Evolutionary conservation across 768 basidiomycete species (phyloP).

Genomic region (Filobasidium wieringae): DNA sequence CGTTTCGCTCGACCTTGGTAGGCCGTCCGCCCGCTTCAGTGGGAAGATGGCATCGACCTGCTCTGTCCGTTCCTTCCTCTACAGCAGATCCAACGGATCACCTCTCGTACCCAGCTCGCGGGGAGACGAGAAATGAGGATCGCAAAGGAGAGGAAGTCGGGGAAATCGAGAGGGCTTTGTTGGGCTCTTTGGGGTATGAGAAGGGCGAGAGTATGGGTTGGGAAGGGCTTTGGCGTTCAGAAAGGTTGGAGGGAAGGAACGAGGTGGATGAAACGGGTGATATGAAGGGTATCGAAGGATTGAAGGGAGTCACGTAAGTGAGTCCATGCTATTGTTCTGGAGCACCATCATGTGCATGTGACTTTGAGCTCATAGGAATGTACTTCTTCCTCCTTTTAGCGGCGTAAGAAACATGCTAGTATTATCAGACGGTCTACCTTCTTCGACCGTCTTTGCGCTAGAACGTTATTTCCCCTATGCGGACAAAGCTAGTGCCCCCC

Average conservation of each 20-base stretch:
- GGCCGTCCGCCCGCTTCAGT: conserved; percentile 4
- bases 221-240: conserved; percentile 8
- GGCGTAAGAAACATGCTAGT: neutral
- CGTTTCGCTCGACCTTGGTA: conserved; percentile 7
- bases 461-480: conserved; percentile 4
- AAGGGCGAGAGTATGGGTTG: conserved; percentile 3
- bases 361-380: neutral
- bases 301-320: conserved; percentile 6
- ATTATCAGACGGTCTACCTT: neutral
- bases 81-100: neutral
- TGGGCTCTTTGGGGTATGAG: neutral
- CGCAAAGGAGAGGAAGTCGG: conserved; percentile 11
- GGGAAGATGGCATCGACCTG: conserved; percentile 9
- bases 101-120: neutral
- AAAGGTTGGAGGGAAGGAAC: neutral
- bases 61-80: neutral
- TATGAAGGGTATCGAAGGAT: neutral
- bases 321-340: neutral
- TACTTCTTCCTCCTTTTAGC: neutral
- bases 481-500: neutral
- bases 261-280: neutral
- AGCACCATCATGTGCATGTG: too few species aligned
- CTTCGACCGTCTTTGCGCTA: neutral
- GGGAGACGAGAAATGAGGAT: neutral
- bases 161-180: conserved; percentile 8